These are phyloP conservation scores for Starmerella vitae DNA, from an alignment of 805 yeast species.

Conservation along the genomic window DNA sequence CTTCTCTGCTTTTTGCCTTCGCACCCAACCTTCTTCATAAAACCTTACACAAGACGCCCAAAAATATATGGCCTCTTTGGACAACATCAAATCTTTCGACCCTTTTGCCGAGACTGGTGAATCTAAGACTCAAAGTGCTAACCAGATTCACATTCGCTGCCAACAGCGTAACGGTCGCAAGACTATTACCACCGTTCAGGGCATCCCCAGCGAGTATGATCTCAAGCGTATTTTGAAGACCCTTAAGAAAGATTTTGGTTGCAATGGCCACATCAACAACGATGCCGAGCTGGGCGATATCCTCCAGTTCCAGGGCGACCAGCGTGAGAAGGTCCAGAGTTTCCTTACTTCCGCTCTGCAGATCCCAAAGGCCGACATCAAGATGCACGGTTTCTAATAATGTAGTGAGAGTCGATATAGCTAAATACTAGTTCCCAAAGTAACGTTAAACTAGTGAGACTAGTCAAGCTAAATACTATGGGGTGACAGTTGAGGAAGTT, in stretches of 20 bases:
- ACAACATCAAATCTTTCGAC: constrained; percentile 49
- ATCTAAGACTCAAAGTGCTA: constrained; percentile 88
- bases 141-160: constrained; percentile 93
- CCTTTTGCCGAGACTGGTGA: constrained; percentile 99
- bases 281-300: constrained; percentile 94
- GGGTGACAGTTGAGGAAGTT: too few species aligned
- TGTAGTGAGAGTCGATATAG: too few species aligned
- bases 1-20: neutral
- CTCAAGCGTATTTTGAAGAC: constrained; percentile 85
- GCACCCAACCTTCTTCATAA: constrained; percentile 1
- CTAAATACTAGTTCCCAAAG: too few species aligned
- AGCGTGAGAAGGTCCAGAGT: constrained; percentile 90
- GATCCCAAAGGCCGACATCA: constrained; percentile 89
- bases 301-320: constrained; percentile 97
- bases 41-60: constrained; percentile 5
- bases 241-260: constrained; percentile 93
- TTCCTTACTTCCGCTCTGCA: constrained; percentile 76
- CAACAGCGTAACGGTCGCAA: constrained; percentile 99
- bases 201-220: constrained; percentile 90
- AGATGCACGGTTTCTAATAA: constrained; percentile 94
- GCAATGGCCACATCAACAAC: constrained; percentile 95
- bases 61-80: constrained; percentile 56
- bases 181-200: constrained; percentile 96
- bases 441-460: too few species aligned
- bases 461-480: too few species aligned